Evolutionary conservation across 108 stramenopile species (phyloP).

Genomic region (Parmales sp.): DNA sequence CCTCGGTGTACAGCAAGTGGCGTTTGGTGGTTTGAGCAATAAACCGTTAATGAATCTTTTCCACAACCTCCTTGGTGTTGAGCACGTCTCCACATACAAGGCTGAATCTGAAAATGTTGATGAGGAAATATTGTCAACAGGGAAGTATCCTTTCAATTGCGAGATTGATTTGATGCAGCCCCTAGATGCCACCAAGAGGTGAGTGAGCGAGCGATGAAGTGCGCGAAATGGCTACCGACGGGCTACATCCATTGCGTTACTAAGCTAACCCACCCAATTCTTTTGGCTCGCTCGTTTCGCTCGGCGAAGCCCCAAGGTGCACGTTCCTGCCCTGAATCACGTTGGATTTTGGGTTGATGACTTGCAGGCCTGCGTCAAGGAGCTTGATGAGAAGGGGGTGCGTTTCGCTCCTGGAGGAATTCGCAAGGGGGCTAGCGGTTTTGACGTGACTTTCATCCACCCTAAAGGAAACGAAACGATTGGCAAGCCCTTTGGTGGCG

Average conservation of each 20-base stretch:
- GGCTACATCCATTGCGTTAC: not conserved
- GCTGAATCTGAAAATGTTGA: conserved; percentile 89
- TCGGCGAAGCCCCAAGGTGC: conserved; percentile 52
- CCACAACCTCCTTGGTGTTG: conserved; percentile 68
- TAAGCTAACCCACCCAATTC: not conserved
- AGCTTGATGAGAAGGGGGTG: conserved; percentile 71
- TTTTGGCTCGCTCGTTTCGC: not conserved
- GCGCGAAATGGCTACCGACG: not conserved
- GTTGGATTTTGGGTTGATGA: conserved; percentile 97
- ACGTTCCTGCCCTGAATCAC: conserved; percentile 86
- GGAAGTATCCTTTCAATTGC: conserved; percentile 56
- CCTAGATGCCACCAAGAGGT: conserved; percentile 69
- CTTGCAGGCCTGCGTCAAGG: conserved; percentile 62
- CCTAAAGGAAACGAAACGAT: conserved; percentile 91
- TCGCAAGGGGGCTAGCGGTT: conserved; percentile 82
- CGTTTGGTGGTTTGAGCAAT: conserved; percentile 72
- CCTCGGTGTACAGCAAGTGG: conserved; percentile 92
- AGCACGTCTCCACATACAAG: conserved; percentile 44
- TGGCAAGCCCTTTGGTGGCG: conserved; percentile 71
- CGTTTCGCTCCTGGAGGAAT: conserved; percentile 84
- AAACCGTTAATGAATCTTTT: conserved; percentile 57
- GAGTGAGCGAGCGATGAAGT: conserved; percentile 4
- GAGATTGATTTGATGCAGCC: conserved; percentile 97
- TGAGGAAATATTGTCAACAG: conserved; percentile 84
- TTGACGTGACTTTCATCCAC: conserved; percentile 93